phyloP scores from a whole-genome alignment of 2,329 filamentous ascomycete genomes.

The Scortechinia acanthostroma region DNA sequence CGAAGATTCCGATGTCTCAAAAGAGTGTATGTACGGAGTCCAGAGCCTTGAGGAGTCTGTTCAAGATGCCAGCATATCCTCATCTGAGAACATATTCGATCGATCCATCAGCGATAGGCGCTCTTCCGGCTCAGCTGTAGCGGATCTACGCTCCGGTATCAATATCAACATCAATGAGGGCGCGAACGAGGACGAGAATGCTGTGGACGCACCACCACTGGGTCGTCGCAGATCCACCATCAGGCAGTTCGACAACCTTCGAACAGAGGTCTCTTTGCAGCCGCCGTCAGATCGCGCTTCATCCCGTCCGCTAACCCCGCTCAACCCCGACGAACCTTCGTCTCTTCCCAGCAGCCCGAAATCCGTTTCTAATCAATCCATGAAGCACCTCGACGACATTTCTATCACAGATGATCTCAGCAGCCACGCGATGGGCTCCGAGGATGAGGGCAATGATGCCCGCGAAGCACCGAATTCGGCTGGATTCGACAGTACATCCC shows the following conservation, averaged over 20 bases:
- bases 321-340: conserved; percentile 34
- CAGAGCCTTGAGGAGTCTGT: conserved; percentile 46
- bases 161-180: not conserved
- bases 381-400: conserved; percentile 6
- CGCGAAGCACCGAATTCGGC: conserved; percentile 19
- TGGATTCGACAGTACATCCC: conserved; percentile 49
- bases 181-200: not conserved
- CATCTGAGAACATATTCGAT: too few species aligned
- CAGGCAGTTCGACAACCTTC: not conserved
- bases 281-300: conserved; percentile 7
- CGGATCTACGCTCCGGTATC: too few species aligned
- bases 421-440: conserved; percentile 17
- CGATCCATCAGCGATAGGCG: too few species aligned
- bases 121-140: too few species aligned
- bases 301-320: conserved; percentile 27
- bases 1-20: conserved; percentile 14
- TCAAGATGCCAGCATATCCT: conserved; percentile 19
- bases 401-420: conserved; percentile 40
- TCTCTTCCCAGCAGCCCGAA: conserved; percentile 50
- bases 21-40: conserved; percentile 43
- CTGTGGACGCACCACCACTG: too few species aligned
- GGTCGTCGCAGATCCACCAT: not conserved
- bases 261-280: too few species aligned
- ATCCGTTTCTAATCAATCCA: conserved; percentile 47
- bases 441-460: conserved; percentile 31